Base-by-base conservation (phyloP, 1,139 yeast genomes). In the Candida labiduridarum region DNA sequence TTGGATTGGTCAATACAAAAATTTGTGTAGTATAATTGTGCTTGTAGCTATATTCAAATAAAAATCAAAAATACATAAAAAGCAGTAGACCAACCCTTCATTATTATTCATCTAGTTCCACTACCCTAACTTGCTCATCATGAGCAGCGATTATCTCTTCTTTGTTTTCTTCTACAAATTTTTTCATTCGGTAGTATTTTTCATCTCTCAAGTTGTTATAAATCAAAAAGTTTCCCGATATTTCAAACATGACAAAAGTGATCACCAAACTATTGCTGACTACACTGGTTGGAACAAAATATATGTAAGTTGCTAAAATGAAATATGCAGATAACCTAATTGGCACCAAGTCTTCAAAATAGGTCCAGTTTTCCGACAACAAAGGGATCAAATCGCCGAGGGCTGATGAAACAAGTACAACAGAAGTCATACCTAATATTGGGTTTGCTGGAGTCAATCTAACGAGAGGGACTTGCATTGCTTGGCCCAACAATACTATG, bases 301-400 rank as follows among this genome's bases (percentile, higher is more conserved):
- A 79, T 38, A 76, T 56, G 58, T 71, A 76, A 11, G 69, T 68
- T 10, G 82, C 82, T 44, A 85, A 57, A 1, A 63, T 62, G 61
- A 91, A 89, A 61, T 76, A 84, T 4, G 77, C 57, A 10, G 79
- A 57, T 49, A 90, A 69, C 60, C 97, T 79, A 10, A 81, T 59
- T 8, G 96, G 96, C 2, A 89, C 85, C 14, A 85, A 65, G 6
- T 85, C 74, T 59, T 86, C 89, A 60, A 89, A 87, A 64, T 80
- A 84, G 14, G 67, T 67, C 27, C 68, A 52, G 55, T 86, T 86
- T 39, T 76, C 78, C 30, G 84, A 86, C 44, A 83, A 50, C 34
- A 84, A 64, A 7, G 90, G 88, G 14, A 84, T 69, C 51, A 85
- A 62, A 61, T 87, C 95, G 27, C 73, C 61, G 4, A 84, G 14